A percentile compares a stretch with the other conserved stretches of the same genome.
phyloP scores from a whole-genome alignment of 2,329 filamentous ascomycete species.

The Dactylellina leptospora region DNA sequence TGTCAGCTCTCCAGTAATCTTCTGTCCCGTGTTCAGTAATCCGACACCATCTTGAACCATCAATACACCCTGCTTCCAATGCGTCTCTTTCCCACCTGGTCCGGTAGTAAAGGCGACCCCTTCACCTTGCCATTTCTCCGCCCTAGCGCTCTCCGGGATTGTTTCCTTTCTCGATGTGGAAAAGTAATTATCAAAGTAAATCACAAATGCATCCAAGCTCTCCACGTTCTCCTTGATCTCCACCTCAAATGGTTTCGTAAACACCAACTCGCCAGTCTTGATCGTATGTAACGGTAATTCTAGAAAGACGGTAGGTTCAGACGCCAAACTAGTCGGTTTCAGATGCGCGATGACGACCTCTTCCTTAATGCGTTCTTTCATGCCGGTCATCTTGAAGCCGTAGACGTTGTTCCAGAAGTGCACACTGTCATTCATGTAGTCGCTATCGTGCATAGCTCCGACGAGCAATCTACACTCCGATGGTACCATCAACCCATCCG shows the following conservation, averaged over 20 bases:
- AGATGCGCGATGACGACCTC: slow-evolving; percentile 82
- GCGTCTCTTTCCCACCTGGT: slow-evolving; percentile 76
- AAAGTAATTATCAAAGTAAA: slow-evolving; percentile 97
- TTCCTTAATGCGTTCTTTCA: slow-evolving; percentile 82
- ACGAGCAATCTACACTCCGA: slow-evolving; percentile 84
- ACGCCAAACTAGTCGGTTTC: slow-evolving; percentile 69
- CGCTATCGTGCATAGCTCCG: slow-evolving; percentile 79
- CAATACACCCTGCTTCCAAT: slow-evolving; percentile 88
- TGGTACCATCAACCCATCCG: slow-evolving; percentile 83
- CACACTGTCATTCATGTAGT: slow-evolving; percentile 79
- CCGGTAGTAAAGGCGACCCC: slow-evolving; percentile 89
- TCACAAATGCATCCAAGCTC: slow-evolving; percentile 81
- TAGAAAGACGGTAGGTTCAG: slow-evolving; percentile 72
- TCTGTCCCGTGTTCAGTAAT: slow-evolving; percentile 66
- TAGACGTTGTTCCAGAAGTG: slow-evolving; percentile 92
- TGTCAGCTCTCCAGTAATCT: slow-evolving; percentile 72
- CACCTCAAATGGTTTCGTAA: slow-evolving; percentile 74
- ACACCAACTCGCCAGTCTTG: slow-evolving; percentile 76
- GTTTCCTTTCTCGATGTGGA: slow-evolving; percentile 67
- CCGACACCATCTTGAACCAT: slow-evolving; percentile 69
- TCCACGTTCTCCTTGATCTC: slow-evolving; percentile 71
- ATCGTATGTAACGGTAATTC: slow-evolving; percentile 79
- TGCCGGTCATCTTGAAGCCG: slow-evolving; percentile 91
- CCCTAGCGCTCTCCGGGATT: slow-evolving; percentile 66
- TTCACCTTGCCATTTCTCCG: slow-evolving; percentile 68